Base-by-base conservation (phyloP, 2,329 filamentous ascomycete genomes). In the Aschersonia sp. region DNA sequence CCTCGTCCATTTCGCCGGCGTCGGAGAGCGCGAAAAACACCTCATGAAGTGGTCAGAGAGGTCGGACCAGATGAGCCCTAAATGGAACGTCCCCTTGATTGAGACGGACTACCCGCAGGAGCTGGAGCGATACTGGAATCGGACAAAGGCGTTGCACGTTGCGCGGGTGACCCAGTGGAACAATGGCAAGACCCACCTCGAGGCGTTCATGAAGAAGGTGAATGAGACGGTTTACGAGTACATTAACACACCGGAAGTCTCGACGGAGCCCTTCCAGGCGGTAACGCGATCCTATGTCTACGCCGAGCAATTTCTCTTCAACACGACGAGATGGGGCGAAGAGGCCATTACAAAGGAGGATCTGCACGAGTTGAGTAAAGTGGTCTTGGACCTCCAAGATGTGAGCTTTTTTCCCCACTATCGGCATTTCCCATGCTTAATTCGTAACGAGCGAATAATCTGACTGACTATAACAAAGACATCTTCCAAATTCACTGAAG, bases 1-100 rank as follows among this genome's bases (percentile, higher is more conserved):
- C 12, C 33, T 55, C 30, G 46, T 55, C 10, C 52, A 55, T 35
- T 55, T 55, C n/a, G 52, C 53, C 5, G 53, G 53, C 9, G 11
- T 37, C 5, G 7, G 7, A 9, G 6, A 44, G 22, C 47, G 48
- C n/a, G 42, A 46, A 8, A 14, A 5, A 5, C 35, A 32, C 6
- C 49, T 51, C 44, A 31, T 42, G 5, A 32, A 29, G 7, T 51
- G 49, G 49, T 33, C 45, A 7, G 47, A 45, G 12, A 30, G 11
- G 12, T 50, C 48, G 2, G 48, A 50, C 29, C 6, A 33, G n/a
- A 11, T 45, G 31, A 33, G 5, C 11, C 30, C 43, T 31, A 43
- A 45, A 31, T 50, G 48, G 48, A 50, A 50, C 39, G 30, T 12
- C 5, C 48, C 48, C 4, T 5, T 47, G 2, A 2, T 30, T 6